Evolutionary conservation across 345 rosid genomes (phyloP).

Genomic region (Moringa oleifera): DNA sequence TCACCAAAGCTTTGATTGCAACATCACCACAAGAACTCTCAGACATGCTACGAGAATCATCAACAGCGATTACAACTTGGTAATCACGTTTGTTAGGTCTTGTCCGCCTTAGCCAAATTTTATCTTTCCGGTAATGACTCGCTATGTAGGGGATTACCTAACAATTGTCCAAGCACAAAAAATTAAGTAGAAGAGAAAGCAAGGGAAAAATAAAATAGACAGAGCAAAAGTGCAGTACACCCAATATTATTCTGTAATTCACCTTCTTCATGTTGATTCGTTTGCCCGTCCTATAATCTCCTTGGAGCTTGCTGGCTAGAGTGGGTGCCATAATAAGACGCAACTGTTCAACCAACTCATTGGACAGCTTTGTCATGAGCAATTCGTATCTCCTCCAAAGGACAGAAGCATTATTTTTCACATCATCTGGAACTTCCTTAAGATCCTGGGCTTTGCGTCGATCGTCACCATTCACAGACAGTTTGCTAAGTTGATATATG

Average conservation of each 20-base stretch:
- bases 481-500: slow-evolving; percentile 31
- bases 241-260: not conserved
- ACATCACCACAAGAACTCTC: slow-evolving; percentile 80
- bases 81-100: slow-evolving; percentile 95
- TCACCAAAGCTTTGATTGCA: slow-evolving; percentile 89
- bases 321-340: slow-evolving; percentile 95
- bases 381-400: slow-evolving; percentile 85
- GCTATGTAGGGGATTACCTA: slow-evolving; percentile 93
- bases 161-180: slow-evolving; percentile 2
- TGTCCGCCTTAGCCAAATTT: slow-evolving; percentile 93
- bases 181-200: not conserved
- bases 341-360: slow-evolving; percentile 90
- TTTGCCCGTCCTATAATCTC: slow-evolving; percentile 94
- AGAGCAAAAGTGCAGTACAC: not conserved
- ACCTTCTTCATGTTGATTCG: slow-evolving; percentile 97
- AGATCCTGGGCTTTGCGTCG: slow-evolving; percentile 32
- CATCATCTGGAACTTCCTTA: slow-evolving; percentile 39
- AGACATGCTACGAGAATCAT: slow-evolving; percentile 92
- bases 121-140: slow-evolving; percentile 88
- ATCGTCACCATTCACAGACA: slow-evolving; percentile 40
- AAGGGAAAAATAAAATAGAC: not conserved
- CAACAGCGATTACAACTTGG: slow-evolving; percentile 88
- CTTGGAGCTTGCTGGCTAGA: slow-evolving; percentile 88
- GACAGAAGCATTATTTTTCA: slow-evolving; percentile 36
- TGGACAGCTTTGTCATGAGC: slow-evolving; percentile 68